Evolutionary conservation across 306 rosid genomes (phyloP).

Genomic region (Casuarina glauca): DNA sequence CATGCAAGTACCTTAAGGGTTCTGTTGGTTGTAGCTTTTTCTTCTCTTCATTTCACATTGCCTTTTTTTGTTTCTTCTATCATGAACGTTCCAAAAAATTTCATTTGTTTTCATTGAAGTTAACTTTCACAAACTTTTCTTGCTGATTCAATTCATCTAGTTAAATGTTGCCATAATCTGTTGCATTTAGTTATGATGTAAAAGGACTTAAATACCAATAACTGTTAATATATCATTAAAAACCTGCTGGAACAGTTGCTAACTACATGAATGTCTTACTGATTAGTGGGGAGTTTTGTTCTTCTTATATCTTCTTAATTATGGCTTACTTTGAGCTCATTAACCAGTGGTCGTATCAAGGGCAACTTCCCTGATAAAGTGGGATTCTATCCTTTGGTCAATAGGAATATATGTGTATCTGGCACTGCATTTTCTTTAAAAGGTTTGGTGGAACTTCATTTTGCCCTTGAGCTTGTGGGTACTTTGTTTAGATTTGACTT

Average conservation of each 20-base stretch:
- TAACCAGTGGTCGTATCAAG: not conserved
- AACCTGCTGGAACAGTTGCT: not conserved
- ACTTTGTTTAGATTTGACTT: not conserved
- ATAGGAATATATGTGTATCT: not conserved
- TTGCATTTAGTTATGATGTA: not conserved
- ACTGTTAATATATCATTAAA: not conserved
- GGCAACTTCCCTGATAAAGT: not conserved
- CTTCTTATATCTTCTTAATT: not conserved
- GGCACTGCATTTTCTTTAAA: not conserved
- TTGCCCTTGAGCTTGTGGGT: not conserved
- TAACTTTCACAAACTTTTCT: not conserved
- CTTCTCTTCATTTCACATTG: not conserved
- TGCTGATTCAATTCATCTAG: not conserved
- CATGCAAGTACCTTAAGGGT: not conserved
- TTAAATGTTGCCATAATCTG: not conserved
- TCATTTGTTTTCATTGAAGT: not conserved
- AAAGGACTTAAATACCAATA: not conserved
- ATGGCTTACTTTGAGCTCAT: not conserved
- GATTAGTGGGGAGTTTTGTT: not conserved
- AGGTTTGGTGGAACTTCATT: not conserved
- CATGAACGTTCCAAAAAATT: not conserved
- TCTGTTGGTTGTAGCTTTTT: constrained; percentile 1
- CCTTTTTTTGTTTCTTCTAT: not conserved
- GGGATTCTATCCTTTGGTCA: not conserved
- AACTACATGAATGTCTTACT: not conserved